Evolutionary conservation across 1,284 basidiomycete genomes (phyloP).

Genomic region (Coniferiporia sulphurascens): DNA sequence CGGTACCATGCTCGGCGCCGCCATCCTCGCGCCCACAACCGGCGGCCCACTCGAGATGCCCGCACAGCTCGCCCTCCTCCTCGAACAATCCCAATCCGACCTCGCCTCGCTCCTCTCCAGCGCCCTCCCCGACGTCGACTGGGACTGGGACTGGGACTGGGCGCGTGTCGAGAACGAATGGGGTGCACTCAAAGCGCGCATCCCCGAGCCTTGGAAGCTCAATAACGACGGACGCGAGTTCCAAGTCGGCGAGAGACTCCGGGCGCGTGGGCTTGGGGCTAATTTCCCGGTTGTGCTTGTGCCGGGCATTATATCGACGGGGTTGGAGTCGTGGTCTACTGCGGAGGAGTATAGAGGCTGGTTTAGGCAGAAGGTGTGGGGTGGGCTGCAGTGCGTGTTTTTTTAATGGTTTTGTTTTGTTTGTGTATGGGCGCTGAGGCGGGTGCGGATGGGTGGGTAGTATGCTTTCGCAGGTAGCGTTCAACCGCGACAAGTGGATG

Average conservation of each 20-base stretch:
- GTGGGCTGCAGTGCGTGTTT: conserved; percentile 46
- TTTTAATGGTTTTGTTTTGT: conserved; percentile 4
- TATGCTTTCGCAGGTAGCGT: conserved; percentile 84
- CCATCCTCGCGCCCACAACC: conserved; percentile 45
- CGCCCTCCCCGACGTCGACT: conserved; percentile 40
- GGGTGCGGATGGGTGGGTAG: conserved; percentile 42
- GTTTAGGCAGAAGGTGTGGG: conserved; percentile 86
- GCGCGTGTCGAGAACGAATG: conserved; percentile 65
- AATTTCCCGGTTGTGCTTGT: conserved; percentile 77
- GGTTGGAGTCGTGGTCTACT: conserved; percentile 85
- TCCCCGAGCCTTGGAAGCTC: conserved; percentile 76
- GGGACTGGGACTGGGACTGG: conserved; percentile 63
- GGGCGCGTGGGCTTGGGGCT: conserved; percentile 62
- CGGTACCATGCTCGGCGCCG: conserved; percentile 56
- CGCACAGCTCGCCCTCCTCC: conserved; percentile 34
- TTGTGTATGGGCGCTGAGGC: background rate
- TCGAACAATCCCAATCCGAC: conserved; percentile 30
- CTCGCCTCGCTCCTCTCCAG: conserved; percentile 7
- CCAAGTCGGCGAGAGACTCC: conserved; percentile 71
- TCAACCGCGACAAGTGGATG: conserved; percentile 88
- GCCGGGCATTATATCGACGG: conserved; percentile 76
- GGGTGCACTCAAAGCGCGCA: conserved; percentile 55
- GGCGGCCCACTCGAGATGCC: conserved; percentile 25
- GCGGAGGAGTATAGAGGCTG: conserved; percentile 71
- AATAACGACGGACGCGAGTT: conserved; percentile 83